Evolutionary conservation across 2,329 filamentous ascomycete genomes (phyloP).

Genomic region (Microcyclosporella mali): DNA sequence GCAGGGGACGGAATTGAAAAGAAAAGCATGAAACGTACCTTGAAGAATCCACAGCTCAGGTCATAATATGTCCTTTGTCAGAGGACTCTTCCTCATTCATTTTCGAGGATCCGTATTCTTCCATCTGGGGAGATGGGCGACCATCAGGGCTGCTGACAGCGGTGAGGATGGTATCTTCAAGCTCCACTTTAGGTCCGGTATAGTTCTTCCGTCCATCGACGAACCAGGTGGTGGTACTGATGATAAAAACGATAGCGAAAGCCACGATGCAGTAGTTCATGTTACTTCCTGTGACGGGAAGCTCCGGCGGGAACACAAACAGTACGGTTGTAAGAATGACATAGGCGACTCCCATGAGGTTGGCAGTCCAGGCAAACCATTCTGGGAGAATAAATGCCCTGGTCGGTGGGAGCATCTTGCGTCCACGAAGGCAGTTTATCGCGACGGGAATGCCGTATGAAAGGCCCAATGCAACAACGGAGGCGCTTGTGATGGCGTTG

Average conservation of each 20-base stretch:
- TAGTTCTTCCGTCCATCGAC: conserved; percentile 58
- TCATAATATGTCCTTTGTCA: not conserved
- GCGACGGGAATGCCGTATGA: conserved; percentile 69
- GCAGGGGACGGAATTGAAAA: too few relatives aligned
- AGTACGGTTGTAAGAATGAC: conserved; percentile 65
- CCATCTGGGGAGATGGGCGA: conserved; percentile 6
- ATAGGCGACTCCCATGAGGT: conserved; percentile 57
- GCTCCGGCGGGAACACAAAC: conserved; percentile 65
- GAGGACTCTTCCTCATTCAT: conserved; percentile 6
- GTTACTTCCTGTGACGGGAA: conserved; percentile 58
- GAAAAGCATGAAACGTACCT: too few relatives aligned
- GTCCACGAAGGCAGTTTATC: conserved; percentile 62
- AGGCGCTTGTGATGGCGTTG: conserved; percentile 38
- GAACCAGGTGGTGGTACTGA: conserved; percentile 55
- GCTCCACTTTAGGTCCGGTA: conserved; percentile 41
- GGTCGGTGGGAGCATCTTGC: conserved; percentile 54
- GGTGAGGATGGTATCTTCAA: conserved; percentile 25
- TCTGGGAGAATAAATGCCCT: conserved; percentile 53
- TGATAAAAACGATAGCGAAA: conserved; percentile 52
- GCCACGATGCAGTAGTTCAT: conserved; percentile 62
- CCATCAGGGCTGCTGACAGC: conserved; percentile 19
- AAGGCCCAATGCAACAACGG: conserved; percentile 64
- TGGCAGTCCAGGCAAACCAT: conserved; percentile 54
- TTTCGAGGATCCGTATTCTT: conserved; percentile 5
- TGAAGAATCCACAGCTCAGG: too few relatives aligned